A percentile compares a stretch with the other conserved stretches of the same genome.
Conservation (phyloP, 2,329 filamentous ascomycete species). For the Colletotrichum somersetense region DNA sequence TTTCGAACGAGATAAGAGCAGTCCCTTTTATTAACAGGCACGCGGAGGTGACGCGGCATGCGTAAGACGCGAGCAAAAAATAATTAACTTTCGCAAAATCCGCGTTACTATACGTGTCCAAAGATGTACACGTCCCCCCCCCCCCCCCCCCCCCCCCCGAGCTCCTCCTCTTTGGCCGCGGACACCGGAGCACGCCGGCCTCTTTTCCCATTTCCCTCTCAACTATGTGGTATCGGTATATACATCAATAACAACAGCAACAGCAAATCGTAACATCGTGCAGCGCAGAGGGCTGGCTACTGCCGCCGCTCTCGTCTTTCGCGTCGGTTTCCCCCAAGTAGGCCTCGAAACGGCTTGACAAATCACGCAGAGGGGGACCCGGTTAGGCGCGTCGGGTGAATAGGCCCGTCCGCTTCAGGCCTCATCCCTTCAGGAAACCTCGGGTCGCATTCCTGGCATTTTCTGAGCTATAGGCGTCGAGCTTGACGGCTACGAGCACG, state of each 20-base stretch:
- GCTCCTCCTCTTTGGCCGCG: background rate
- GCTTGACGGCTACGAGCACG: slow-evolving; percentile 79
- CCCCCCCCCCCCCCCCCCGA: background rate
- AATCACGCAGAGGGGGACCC: background rate
- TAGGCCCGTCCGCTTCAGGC: background rate
- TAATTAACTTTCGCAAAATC: background rate
- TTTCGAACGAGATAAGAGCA: too few species aligned
- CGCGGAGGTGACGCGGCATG: background rate
- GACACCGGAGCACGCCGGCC: background rate
- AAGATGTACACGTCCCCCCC: background rate
- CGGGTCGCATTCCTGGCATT: slow-evolving; percentile 74
- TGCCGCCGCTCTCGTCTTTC: background rate
- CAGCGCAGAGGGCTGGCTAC: slow-evolving; percentile 1
- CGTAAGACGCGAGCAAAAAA: background rate
- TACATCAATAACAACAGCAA: slow-evolving; percentile 13
- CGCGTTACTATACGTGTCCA: background rate
- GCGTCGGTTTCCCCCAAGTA: background rate
- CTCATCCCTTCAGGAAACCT: slow-evolving; percentile 66
- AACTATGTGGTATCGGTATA: slow-evolving; percentile 18
- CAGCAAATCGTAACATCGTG: slow-evolving; percentile 35
- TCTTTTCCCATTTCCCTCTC: background rate
- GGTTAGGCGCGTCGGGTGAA: background rate
- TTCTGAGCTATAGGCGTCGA: slow-evolving; percentile 79
- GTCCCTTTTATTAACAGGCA: background rate
- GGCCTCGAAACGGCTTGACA: background rate